phyloP scores from a whole-genome alignment of 495 filamentous ascomycete genomes.

The Trichocladium uniseriatum region DNA sequence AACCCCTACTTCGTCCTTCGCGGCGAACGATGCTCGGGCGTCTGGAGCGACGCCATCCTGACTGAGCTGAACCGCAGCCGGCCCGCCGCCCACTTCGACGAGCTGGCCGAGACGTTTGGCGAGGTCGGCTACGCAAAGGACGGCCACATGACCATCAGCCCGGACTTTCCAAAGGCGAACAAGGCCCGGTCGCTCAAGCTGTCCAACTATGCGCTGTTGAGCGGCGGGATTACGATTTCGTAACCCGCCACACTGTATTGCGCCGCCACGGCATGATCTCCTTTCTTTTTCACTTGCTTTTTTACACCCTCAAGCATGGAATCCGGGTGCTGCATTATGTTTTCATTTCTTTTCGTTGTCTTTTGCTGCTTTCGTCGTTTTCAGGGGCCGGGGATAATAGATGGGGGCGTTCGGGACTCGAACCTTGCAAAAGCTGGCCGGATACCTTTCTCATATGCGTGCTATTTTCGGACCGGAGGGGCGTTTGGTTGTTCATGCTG shows the following conservation, averaged over 20 bases:
- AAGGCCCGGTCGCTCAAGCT: conserved; percentile 37
- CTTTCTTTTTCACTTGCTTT: background rate
- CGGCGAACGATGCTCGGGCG: conserved; percentile 49
- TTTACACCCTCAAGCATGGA: background rate
- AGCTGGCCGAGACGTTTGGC: conserved; percentile 48
- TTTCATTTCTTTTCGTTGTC: background rate
- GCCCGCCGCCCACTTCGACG: conserved; percentile 46
- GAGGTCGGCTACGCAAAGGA: conserved; percentile 44
- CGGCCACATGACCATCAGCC: conserved; percentile 38
- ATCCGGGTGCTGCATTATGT: background rate
- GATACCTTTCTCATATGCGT: background rate
- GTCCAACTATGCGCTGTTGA: conserved; percentile 38
- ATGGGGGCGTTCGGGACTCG: background rate
- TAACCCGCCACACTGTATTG: too few species aligned
- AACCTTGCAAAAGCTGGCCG: background rate
- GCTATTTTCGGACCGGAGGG: background rate
- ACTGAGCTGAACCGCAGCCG: conserved; percentile 43
- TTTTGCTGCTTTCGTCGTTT: background rate
- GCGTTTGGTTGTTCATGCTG: too few species aligned
- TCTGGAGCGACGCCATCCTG: conserved; percentile 61
- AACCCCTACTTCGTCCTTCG: conserved; percentile 59
- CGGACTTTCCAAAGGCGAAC: conserved; percentile 38
- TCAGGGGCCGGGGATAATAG: background rate
- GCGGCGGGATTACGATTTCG: conserved; percentile 23
- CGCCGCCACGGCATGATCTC: too few species aligned